A percentile compares a stretch with the other conserved stretches of the same genome.
These are phyloP conservation scores for Hydnomerulius pinastri DNA, from an alignment of 768 basidiomycete genomes.

Conservation along the genomic window DNA sequence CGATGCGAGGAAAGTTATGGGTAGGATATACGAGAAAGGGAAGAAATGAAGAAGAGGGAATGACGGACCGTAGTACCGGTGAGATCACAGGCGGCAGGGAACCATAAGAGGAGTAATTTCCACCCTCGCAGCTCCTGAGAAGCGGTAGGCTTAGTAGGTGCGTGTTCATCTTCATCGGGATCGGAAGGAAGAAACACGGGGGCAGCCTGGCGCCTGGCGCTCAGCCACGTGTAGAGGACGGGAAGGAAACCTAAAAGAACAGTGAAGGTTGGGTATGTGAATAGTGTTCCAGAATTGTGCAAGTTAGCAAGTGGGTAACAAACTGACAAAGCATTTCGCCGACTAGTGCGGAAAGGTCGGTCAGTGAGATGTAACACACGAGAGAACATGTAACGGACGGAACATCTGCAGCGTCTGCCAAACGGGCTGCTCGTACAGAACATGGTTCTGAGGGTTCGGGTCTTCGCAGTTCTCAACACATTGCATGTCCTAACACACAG, in stretches of 20 bases:
- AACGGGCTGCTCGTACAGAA: conserved; percentile 93
- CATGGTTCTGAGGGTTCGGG: conserved; percentile 56
- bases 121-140: conserved; percentile 60
- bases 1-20: conserved; percentile 12
- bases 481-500: conserved; percentile 80
- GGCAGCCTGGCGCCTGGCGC: conserved; percentile 44
- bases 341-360: conserved; percentile 58
- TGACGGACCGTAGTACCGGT: conserved; percentile 82
- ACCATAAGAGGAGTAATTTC: conserved; percentile 78
- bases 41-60: conserved; percentile 13
- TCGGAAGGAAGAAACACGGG: conserved; percentile 59
- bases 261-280: conserved; percentile 16
- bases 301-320: conserved; percentile 11
- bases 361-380: conserved; percentile 25
- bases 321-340: conserved; percentile 92
- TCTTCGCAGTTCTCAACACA: conserved; percentile 91
- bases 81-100: conserved; percentile 88
- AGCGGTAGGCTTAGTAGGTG: conserved; percentile 34
- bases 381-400: conserved; percentile 49
- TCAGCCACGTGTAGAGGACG: conserved; percentile 70
- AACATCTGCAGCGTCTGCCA: conserved; percentile 94
- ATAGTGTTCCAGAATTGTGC: conserved; percentile 14
- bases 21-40: conserved; percentile 3
- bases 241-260: conserved; percentile 74
- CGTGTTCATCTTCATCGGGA: conserved; percentile 44